These are phyloP conservation scores for Arachis hypogaea DNA, from an alignment of 306 rosid species.

Conservation along the genomic window DNA sequence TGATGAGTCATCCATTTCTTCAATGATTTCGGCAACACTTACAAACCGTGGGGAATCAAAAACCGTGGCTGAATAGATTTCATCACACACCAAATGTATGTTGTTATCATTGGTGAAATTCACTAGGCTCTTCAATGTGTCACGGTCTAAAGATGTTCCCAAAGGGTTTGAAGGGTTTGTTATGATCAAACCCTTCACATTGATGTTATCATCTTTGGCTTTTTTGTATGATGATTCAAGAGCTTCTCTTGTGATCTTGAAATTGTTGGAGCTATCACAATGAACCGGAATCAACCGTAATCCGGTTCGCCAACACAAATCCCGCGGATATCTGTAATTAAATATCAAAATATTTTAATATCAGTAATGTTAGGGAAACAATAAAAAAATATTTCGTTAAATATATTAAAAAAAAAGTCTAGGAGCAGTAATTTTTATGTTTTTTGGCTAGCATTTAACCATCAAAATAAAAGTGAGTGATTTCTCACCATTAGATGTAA, in stretches of 20 bases:
- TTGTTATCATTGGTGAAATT: conserved; percentile 62
- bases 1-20: conserved; percentile 47
- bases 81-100: conserved; percentile 86
- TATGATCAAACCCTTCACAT: conserved; percentile 72
- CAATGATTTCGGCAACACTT: conserved; percentile 65
- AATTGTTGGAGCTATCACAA: conserved; percentile 75
- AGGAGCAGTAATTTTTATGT: too few species aligned
- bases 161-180: conserved; percentile 94
- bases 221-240: conserved; percentile 67
- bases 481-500: too few species aligned
- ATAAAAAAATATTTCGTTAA: too few species aligned
- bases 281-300: conserved; percentile 64
- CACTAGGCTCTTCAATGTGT: conserved; percentile 64
- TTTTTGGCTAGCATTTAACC: too few species aligned
- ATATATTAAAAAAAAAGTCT: too few species aligned
- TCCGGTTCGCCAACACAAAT: conserved; percentile 82
- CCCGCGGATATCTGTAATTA: conserved; percentile 67
- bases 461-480: too few species aligned
- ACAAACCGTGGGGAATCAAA: conserved; percentile 55
- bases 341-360: too few species aligned
- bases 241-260: conserved; percentile 65
- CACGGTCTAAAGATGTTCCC: conserved; percentile 68
- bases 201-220: conserved; percentile 61
- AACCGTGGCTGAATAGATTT: conserved; percentile 86
- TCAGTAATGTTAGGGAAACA: too few species aligned